phyloP scores from a whole-genome alignment of 2,329 filamentous ascomycete species.

The Paracamarosporium sp. region DNA sequence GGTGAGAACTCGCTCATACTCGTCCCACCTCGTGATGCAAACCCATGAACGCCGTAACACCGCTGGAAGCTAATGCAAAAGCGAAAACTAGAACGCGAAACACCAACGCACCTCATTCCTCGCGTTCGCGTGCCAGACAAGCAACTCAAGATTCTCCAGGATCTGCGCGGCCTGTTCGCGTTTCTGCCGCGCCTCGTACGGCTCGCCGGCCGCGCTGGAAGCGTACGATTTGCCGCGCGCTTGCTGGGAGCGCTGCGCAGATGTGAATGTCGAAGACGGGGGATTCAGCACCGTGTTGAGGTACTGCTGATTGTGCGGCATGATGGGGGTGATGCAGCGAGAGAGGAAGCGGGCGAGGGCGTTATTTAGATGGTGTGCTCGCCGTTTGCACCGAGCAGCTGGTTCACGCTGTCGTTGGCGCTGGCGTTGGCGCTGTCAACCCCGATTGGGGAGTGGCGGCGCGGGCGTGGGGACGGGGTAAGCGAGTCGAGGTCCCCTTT shows the following conservation, averaged over 20 bases:
- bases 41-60: neutral
- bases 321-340: neutral
- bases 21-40: neutral
- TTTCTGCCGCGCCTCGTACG: constrained; percentile 33
- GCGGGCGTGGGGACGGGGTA: neutral
- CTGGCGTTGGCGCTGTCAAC: neutral
- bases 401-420: too few relatives aligned
- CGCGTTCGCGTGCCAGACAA: constrained; percentile 41
- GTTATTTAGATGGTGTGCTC: neutral
- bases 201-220: constrained; percentile 19
- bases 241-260: constrained; percentile 35
- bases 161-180: constrained; percentile 40
- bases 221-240: constrained; percentile 29
- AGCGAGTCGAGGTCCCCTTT: neutral
- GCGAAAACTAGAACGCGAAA: neutral
- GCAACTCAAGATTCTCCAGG: constrained; percentile 44
- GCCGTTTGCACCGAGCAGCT: neutral
- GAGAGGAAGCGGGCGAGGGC: neutral
- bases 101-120: constrained; percentile 41
- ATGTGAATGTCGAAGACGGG: constrained; percentile 13
- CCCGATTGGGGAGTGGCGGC: neutral
- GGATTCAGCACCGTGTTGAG: constrained; percentile 5
- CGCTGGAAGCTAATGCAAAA: neutral
- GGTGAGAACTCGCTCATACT: too few relatives aligned
- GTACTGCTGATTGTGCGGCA: constrained; percentile 6